Percentiles rank a stretch among this genome's conserved stretches.
phyloP scores from a whole-genome alignment of 2,329 filamentous ascomycete species.

The Ceratocystiopsis sp. region DNA sequence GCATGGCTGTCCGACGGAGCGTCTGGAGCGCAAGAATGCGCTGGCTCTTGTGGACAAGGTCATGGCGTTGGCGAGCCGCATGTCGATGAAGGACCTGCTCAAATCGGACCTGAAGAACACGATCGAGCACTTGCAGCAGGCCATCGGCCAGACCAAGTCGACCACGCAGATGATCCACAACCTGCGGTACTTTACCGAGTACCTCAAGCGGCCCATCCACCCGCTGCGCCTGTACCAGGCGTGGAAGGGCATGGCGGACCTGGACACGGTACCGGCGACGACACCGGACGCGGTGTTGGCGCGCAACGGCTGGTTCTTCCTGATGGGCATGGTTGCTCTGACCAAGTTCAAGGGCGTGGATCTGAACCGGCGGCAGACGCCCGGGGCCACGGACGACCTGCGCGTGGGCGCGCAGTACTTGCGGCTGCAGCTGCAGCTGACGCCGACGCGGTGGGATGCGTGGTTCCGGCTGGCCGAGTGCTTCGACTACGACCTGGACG shows the following conservation, averaged over 20 bases:
- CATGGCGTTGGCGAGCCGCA: conserved; percentile 60
- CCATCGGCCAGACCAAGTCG: conserved; percentile 63
- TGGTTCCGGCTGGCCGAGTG: conserved; percentile 82
- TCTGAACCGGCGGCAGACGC: conserved; percentile 57
- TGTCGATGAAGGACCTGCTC: conserved; percentile 78
- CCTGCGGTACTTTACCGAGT: conserved; percentile 62
- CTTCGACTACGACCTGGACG: conserved; percentile 75
- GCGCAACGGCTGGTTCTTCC: conserved; percentile 77
- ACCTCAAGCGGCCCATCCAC: conserved; percentile 69
- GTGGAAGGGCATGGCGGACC: conserved; percentile 58
- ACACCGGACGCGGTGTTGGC: conserved; percentile 55
- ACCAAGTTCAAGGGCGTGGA: conserved; percentile 62
- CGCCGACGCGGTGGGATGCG: conserved; percentile 67
- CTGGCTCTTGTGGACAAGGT: conserved; percentile 72
- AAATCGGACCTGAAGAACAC: conserved; percentile 82
- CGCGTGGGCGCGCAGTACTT: conserved; percentile 68
- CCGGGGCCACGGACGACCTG: conserved; percentile 67
- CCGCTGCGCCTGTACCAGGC: conserved; percentile 65
- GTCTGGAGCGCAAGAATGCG: conserved; percentile 64
- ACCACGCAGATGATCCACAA: conserved; percentile 76
- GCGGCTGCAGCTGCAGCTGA: conserved; percentile 67
- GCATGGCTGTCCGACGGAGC: conserved; percentile 62
- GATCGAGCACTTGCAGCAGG: conserved; percentile 84
- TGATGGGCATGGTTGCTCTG: conserved; percentile 75
- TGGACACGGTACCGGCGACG: conserved; percentile 55